A percentile compares a stretch with the other conserved stretches of the same genome.
phyloP scores from a whole-genome alignment of 2,329 filamentous ascomycete genomes.

The Arthrobotrys pseudoclavata region DNA sequence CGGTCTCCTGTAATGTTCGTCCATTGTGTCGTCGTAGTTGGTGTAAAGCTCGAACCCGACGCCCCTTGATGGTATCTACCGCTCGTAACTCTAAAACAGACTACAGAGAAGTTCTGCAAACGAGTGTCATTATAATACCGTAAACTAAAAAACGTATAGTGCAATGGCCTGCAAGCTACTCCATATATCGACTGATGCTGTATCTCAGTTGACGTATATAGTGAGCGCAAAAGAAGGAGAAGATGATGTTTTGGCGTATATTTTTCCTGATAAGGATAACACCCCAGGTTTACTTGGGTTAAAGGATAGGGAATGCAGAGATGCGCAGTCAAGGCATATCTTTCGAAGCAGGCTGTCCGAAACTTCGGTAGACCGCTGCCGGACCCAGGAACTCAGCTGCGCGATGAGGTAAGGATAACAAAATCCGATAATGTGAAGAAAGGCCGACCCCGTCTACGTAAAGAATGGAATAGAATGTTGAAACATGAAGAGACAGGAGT shows the following conservation, averaged over 20 bases:
- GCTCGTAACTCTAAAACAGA: conserved; percentile 50
- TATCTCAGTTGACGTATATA: conserved; percentile 33
- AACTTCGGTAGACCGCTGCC: conserved; percentile 30
- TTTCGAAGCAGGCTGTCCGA: conserved; percentile 34
- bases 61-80: conserved; percentile 41
- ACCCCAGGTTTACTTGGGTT: conserved; percentile 22
- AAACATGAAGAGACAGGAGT: conserved; percentile 56
- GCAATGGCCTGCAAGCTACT: conserved; percentile 28
- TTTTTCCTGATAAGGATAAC: conserved; percentile 48
- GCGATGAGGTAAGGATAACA: conserved; percentile 41
- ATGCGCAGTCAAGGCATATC: conserved; percentile 56
- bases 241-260: conserved; percentile 23
- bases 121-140: conserved; percentile 59
- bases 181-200: conserved; percentile 32
- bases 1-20: conserved; percentile 49
- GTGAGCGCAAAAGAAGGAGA: conserved; percentile 18
- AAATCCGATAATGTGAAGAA: conserved; percentile 38
- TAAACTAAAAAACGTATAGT: conserved; percentile 39
- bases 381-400: conserved; percentile 27
- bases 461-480: conserved; percentile 59
- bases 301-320: conserved; percentile 48
- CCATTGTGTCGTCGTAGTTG: conserved; percentile 38
- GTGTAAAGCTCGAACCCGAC: conserved; percentile 12
- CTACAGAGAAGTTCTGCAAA: conserved; percentile 49
- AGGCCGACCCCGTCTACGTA: conserved; percentile 57